Percentiles rank a stretch among this genome's conserved stretches.
Conservation (phyloP, 23 red algal genomes). For the Agarophyton chilense region DNA sequence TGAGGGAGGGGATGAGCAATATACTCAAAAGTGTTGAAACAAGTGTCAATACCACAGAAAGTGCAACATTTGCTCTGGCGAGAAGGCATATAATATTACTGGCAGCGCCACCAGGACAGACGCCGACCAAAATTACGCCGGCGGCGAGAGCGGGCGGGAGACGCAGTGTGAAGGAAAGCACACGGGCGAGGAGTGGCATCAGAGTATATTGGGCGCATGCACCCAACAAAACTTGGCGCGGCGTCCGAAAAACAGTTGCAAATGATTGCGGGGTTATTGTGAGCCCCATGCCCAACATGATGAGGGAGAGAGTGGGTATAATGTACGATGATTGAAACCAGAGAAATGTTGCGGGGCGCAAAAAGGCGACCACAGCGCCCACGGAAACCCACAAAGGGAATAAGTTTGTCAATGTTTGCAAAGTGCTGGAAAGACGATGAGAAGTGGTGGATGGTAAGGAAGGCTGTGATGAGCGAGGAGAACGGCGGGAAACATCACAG, state of each 20-base stretch:
- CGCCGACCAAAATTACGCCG: conserved; percentile 87
- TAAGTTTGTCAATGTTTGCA: conserved; percentile 42
- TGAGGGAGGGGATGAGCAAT: conserved; percentile 74
- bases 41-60: conserved; percentile 90
- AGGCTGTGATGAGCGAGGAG: neutral
- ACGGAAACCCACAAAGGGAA: conserved; percentile 93
- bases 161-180: conserved; percentile 23
- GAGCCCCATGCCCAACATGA: conserved; percentile 99
- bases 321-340: conserved; percentile 85
- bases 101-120: conserved; percentile 92
- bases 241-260: conserved; percentile 31
- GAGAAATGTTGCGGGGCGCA: conserved; percentile 61
- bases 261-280: conserved; percentile 70
- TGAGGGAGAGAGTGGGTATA: conserved; percentile 67
- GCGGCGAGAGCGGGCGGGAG: conserved; percentile 73
- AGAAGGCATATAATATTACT: conserved; percentile 90
- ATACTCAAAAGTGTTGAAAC: conserved; percentile 78
- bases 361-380: conserved; percentile 52
- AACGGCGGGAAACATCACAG: neutral
- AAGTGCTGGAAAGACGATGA: neutral
- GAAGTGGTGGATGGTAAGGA: neutral
- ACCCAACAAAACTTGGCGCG: conserved; percentile 76
- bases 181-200: conserved; percentile 80
- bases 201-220: conserved; percentile 86
- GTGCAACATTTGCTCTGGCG: conserved; percentile 89